These are phyloP conservation scores for Lactarius vividus DNA, from an alignment of 768 basidiomycete species.

Conservation along the genomic window DNA sequence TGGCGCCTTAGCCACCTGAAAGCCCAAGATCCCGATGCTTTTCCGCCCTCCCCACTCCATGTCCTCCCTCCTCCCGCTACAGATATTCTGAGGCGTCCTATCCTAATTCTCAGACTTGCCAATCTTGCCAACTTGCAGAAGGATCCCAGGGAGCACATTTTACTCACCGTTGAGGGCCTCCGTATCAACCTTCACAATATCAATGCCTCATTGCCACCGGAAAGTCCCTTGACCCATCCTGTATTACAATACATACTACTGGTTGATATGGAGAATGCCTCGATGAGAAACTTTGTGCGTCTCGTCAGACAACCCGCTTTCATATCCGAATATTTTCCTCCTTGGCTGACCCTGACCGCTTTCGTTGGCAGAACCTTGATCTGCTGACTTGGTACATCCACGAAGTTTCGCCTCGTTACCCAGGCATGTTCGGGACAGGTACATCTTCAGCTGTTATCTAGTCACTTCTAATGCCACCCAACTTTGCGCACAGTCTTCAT, in stretches of 20 bases:
- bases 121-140: conserved; percentile 44
- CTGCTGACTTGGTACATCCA: conserved; percentile 61
- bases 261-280: conserved; percentile 58
- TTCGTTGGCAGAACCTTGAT: conserved; percentile 49
- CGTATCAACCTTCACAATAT: conserved; percentile 54
- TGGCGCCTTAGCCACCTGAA: conserved; percentile 47
- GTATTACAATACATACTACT: conserved; percentile 65
- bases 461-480: conserved; percentile 22
- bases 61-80: conserved; percentile 48
- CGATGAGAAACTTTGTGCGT: conserved; percentile 57
- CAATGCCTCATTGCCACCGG: conserved; percentile 37
- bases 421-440: conserved; percentile 77
- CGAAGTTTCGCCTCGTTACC: conserved; percentile 67
- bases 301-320: conserved; percentile 15
- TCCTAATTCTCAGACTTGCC: conserved; percentile 52
- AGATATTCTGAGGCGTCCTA: conserved; percentile 66
- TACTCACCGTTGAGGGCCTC: conserved; percentile 47
- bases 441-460: conserved; percentile 20
- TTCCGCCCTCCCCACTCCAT: conserved; percentile 31
- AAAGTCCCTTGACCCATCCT: conserved; percentile 32
- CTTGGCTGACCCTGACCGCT: conserved; percentile 21
- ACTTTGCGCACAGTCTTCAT: conserved; percentile 51
- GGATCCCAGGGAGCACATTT: conserved; percentile 42
- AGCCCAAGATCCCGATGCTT: conserved; percentile 9
- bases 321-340: conserved; percentile 23